Evolutionary conservation across 2,329 filamentous ascomycete genomes (phyloP), one percentile per base, ranked within the genome.

Genomic region (Fusarium sp.): DNA sequence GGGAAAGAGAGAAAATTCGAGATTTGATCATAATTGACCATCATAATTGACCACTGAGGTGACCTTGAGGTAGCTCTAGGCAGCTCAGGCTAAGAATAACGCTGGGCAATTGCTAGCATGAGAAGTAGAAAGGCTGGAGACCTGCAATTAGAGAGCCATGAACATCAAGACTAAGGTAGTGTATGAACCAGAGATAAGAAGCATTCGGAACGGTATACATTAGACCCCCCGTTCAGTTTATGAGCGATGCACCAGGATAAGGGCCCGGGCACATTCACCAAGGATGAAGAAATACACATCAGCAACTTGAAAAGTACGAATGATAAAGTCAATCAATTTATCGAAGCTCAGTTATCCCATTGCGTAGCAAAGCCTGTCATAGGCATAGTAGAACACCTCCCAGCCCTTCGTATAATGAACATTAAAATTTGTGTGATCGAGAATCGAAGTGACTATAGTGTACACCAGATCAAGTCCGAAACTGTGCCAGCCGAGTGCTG

Each of bases 341-440:
- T 47, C 39, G 13, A 66, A 63, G 51, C 15, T 28, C 28, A 39
- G 24, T 26, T 54, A 48, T 55, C n/a, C 63, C 48, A 26, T 55
- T 55, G 35, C 35, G 26, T 39, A 41, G 35, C 24, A 41, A 55
- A 55, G 35, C 47, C 50, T 39, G 14, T 38, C 36, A 35, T 45
- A 38, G 35, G 41, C 32, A 36, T n/a, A 56, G 56, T 28, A 66
- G 65, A 41, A 18, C 17, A 18, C 17, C 30, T 55, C 44, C 28
- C 26, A 47, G 35, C n/a, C 22, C 44, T 26, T 63, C 26, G 48
- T 64, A 39, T 60, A 60, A 60, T 56, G 38, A n/a, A 72, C 53
- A 72, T 72, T 68, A 72, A 68, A 48, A 63, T 20, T 36, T 42
- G n/a, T 48, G 53, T 63, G 61, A 59, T 57, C 51, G 51, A 53